Evolutionary conservation across 2,329 filamentous ascomycete species (phyloP).

Genomic region (Sporothrix schenckii): DNA sequence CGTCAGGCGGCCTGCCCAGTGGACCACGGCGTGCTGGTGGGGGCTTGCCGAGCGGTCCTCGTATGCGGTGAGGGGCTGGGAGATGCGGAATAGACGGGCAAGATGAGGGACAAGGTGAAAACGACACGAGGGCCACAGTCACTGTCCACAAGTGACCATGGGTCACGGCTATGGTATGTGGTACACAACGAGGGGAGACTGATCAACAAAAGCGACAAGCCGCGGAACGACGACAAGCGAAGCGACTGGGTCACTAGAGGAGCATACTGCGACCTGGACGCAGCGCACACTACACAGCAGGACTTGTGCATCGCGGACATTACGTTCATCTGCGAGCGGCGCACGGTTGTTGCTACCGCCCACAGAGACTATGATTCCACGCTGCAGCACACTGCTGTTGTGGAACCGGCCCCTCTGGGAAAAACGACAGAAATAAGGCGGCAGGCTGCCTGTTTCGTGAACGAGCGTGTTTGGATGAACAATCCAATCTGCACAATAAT

Average conservation of each 20-base stretch:
- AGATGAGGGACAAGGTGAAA: neutral
- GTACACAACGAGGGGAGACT: neutral
- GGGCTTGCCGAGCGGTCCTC: slow-evolving; percentile 48
- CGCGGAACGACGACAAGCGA: neutral
- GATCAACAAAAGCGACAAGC: neutral
- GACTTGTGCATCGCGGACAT: neutral
- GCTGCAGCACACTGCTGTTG: too few relatives aligned
- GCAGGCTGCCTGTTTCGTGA: slow-evolving; percentile 18
- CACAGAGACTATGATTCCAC: too few relatives aligned
- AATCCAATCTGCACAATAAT: neutral
- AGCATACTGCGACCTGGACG: neutral
- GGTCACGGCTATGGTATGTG: slow-evolving; percentile 5
- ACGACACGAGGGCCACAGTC: neutral
- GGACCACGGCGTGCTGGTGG: slow-evolving; percentile 40
- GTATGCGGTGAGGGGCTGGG: slow-evolving; percentile 47
- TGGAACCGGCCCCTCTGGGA: too few relatives aligned
- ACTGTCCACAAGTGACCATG: too few relatives aligned
- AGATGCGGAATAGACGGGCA: neutral
- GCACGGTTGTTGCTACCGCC: too few relatives aligned
- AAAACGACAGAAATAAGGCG: neutral
- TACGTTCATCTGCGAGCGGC: too few relatives aligned
- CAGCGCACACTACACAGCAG: neutral
- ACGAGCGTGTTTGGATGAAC: neutral
- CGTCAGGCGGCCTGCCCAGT: slow-evolving; percentile 47
- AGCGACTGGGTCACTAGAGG: neutral